These are phyloP conservation scores for Mortierella sp. DNA, from an alignment of 371 early-diverging fungal species.

Conservation along the genomic window DNA sequence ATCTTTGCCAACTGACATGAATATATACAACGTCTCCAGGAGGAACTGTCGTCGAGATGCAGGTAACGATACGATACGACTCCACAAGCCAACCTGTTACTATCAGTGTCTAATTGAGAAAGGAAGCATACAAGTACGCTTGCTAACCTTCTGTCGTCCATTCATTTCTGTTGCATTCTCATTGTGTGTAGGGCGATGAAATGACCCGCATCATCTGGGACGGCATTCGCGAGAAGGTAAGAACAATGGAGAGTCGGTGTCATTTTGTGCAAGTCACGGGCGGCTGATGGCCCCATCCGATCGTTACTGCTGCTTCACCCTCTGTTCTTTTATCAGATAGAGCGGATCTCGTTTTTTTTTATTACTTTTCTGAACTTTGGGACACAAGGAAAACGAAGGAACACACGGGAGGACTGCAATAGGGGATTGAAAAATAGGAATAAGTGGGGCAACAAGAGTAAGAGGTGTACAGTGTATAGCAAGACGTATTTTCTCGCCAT, in stretches of 20 bases:
- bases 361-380: neutral
- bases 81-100: neutral
- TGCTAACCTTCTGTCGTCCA: neutral
- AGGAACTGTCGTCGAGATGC: slow-evolving; percentile 60
- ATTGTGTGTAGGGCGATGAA: slow-evolving; percentile 81
- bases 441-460: neutral
- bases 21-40: slow-evolving; percentile 17
- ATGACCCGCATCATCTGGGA: slow-evolving; percentile 98
- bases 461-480: neutral
- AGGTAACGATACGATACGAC: slow-evolving; percentile 28
- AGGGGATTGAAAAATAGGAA: neutral
- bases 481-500: neutral
- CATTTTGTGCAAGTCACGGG: slow-evolving; percentile 21
- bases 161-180: slow-evolving; percentile 8
- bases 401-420: neutral
- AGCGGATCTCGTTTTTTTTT: neutral
- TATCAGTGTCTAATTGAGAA: neutral
- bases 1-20: neutral
- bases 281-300: neutral
- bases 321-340: neutral
- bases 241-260: neutral
- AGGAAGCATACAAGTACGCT: neutral
- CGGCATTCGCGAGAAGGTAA: slow-evolving; percentile 89
- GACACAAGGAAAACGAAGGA: neutral
- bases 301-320: neutral